Percentiles rank a stretch among this genome's conserved stretches.
Conservation (phyloP, 331 rosid genomes). For the Erythrophleum ivorense region DNA sequence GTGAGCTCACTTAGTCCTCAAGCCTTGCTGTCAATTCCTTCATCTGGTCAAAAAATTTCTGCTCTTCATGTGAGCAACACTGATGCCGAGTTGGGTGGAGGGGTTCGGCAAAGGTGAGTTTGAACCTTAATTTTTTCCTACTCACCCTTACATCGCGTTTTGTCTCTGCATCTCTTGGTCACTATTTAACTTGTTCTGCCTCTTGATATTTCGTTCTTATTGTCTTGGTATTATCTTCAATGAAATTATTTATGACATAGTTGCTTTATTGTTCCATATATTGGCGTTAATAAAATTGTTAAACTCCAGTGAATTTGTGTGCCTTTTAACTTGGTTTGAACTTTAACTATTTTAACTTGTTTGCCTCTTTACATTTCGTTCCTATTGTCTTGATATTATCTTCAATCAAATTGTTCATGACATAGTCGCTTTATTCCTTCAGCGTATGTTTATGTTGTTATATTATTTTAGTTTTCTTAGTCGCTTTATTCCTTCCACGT, state of each 20-base stretch:
- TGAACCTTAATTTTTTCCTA: slow-evolving; percentile 16
- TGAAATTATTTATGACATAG: not conserved
- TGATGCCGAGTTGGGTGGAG: slow-evolving; percentile 94
- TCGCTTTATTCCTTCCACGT: slow-evolving; percentile 12
- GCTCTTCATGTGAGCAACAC: slow-evolving; percentile 89
- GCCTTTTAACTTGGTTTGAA: not conserved
- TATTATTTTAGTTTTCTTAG: slow-evolving; percentile 4
- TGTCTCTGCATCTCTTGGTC: slow-evolving; percentile 12
- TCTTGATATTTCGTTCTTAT: not conserved
- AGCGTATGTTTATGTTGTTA: not conserved
- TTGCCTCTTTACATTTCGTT: not conserved
- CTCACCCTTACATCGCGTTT: not conserved
- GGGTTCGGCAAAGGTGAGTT: slow-evolving; percentile 84
- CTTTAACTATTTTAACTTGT: not conserved
- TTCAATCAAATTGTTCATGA: not conserved
- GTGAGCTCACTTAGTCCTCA: slow-evolving; percentile 77
- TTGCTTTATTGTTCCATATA: slow-evolving; percentile 1
- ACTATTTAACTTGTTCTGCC: slow-evolving; percentile 1
- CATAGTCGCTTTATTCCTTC: slow-evolving; percentile 7
- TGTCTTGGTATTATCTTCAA: not conserved
- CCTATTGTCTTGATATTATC: not conserved
- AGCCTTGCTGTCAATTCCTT: slow-evolving; percentile 65
- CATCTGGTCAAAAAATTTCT: slow-evolving; percentile 61
- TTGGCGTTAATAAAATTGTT: not conserved
- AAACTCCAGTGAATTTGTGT: not conserved